Evolutionary conservation across 192 early-diverging fungal species (phyloP), one percentile per base, ranked within the genome.

Genomic region (Lunasporangiospora selenospora): DNA sequence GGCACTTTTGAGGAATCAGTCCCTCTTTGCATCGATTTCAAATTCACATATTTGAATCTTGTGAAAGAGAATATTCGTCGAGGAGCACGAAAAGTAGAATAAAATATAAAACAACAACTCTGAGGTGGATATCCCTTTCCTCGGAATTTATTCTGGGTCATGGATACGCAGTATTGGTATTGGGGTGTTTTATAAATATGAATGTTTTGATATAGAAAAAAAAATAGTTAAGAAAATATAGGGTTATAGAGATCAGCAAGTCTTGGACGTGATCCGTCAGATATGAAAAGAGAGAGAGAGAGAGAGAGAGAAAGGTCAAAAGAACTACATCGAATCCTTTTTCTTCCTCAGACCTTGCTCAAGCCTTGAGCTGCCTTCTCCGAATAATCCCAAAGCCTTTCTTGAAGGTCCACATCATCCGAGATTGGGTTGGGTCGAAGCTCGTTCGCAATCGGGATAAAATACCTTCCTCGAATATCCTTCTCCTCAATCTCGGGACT

Each of bases 401-500:
- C 38, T 18, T 54, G 53, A 19, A 54, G 30, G 36, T 36, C 53
- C n/a, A 54, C 38, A 18, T 40, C 23, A 5, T 54, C 53, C 23
- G 38, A 40, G 3, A 54, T 18, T 2, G 37, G 53, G 16, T 54
- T 54, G 15, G 53, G 26, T n/a, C 23, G 24, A 21, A 54, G 15
- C 53, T 54, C 53, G 19, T 54, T 40, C 6, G 53, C 53, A 11
- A 54, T 19, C 12, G 53, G 53, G 6, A 39, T 54, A 24, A 58
- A 78, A 24, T 80, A 80, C 53, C 73, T 18, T 15, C 71, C 77
- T 27, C 24, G 59, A 18, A 69, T 59, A 3, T 66, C 62, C 31
- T 53, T 53, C 32, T 62, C 38, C 39, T 81, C 67, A 13, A 79
- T 41, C 44, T 81, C 62, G n/a, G 73, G 60, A n/a, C 73, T 73